Percentiles rank a stretch among this genome's conserved stretches.
These are phyloP conservation scores for Alternaria incomplexa DNA, from an alignment of 2,329 filamentous ascomycete genomes.

Conservation along the genomic window DNA sequence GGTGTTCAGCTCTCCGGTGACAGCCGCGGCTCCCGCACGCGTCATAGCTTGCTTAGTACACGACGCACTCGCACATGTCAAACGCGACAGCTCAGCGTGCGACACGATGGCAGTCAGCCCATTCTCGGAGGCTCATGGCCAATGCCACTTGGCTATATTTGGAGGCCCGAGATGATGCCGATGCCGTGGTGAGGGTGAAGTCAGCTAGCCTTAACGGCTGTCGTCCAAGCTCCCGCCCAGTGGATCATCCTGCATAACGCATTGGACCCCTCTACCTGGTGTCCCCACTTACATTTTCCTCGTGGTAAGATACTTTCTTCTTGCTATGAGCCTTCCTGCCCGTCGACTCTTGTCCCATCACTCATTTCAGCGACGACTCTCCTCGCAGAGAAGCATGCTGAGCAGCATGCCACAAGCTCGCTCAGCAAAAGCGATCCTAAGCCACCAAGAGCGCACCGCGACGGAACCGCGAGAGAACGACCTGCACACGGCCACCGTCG, in stretches of 20 bases:
- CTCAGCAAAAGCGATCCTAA: conserved; percentile 39
- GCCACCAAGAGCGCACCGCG: conserved; percentile 75
- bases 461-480: conserved; percentile 72
- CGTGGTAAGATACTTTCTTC: conserved; percentile 15
- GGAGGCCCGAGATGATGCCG: conserved; percentile 1
- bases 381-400: conserved; percentile 25
- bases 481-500: conserved; percentile 68
- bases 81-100: not conserved
- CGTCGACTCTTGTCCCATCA: conserved; percentile 21
- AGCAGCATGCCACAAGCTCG: conserved; percentile 41
- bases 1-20: conserved; percentile 1
- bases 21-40: conserved; percentile 17
- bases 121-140: not conserved
- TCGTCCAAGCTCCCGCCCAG: conserved; percentile 19
- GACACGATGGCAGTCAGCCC: not conserved
- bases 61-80: not conserved
- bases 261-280: conserved; percentile 15
- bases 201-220: conserved; percentile 10
- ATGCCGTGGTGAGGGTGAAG: not conserved
- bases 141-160: not conserved
- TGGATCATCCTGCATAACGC: conserved; percentile 19
- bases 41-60: conserved; percentile 11
- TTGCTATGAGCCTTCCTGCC: conserved; percentile 23
- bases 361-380: conserved; percentile 9
- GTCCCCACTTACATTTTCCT: conserved; percentile 28